Evolutionary conservation across 768 basidiomycete species (phyloP), one percentile per base, ranked within the genome.

Genomic region (Lentinula guzmanii): DNA sequence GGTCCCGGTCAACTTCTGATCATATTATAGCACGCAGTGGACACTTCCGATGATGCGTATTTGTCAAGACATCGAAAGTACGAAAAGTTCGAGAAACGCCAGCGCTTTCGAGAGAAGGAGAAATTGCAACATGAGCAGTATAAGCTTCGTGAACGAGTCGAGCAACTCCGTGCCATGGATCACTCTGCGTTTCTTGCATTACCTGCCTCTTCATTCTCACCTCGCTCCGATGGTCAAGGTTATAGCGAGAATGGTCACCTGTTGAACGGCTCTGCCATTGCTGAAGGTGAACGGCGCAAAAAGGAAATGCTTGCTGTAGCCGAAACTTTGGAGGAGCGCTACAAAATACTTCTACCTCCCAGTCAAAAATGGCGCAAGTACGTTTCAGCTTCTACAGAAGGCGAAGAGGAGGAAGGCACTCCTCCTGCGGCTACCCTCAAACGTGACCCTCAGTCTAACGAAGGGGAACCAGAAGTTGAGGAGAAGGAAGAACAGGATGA

Each of bases 121-220:
- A 93, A 93, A 70, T 82, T 95, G 59, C 89, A 90, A 72, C 89
- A 93, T 65, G 93, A 95, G 69, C 91, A 93, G 66, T 93, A 94
- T 76, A 93, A 93, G 70, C 84, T 96, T 68, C 89, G 90, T 71
- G 89, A 93, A 68, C 85, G 93, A 39, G 89, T 95, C 63, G 92
- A 95, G 56, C 89, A 94, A 68, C 79, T 95, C 60, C 82, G 80
- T 60, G 79, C 77, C 31, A 89, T 95, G 86, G 90, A 92, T 62
- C 72, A 80, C 52, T 72, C 81, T 58, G 86, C 87, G 2, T 93
- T 92, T 71, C 81, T 91, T 34, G 68, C 77, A 31, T 75, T 89
- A 50, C 82, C 87, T 43, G 80, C 84, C 5, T 73, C 82, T 16
- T 78, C 78, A 39, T 90, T 90, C 69, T 76, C 84, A n/a, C 72